Conservation (phyloP, 2,329 filamentous ascomycete species). For the Corniculantispora saksenae region DNA sequence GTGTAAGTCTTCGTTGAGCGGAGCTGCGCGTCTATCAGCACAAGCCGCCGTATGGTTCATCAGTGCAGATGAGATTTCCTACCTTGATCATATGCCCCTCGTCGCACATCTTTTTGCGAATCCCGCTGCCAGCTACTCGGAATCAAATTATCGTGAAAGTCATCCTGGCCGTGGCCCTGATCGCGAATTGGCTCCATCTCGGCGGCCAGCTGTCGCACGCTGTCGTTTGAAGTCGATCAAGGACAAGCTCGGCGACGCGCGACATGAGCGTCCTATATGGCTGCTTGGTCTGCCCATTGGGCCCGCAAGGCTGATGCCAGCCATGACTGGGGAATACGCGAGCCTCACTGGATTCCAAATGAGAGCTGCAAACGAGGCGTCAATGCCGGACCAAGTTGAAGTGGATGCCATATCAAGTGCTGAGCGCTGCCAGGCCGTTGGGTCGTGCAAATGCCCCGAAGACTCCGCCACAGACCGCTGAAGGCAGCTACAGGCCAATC, state of each 20-base stretch:
- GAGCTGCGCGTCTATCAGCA: background rate
- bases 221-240: background rate
- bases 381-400: background rate
- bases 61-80: background rate
- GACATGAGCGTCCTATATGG: background rate
- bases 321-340: background rate
- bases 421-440: background rate
- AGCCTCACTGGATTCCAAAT: conserved; percentile 9
- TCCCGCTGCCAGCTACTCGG: background rate
- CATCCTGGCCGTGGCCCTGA: background rate
- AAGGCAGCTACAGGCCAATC: background rate
- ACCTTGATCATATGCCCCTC: background rate
- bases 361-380: background rate
- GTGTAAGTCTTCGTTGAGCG: background rate
- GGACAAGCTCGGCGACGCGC: background rate
- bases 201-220: background rate
- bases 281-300: background rate
- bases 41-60: background rate
- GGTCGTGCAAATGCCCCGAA: background rate
- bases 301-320: background rate
- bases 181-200: conserved; percentile 7
- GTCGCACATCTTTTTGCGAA: background rate
- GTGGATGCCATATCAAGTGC: background rate
- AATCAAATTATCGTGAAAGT: background rate
- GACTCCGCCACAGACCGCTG: background rate